Evolutionary conservation across 2,329 filamentous ascomycete species (phyloP).

Genomic region (Cladosporium sp.): DNA sequence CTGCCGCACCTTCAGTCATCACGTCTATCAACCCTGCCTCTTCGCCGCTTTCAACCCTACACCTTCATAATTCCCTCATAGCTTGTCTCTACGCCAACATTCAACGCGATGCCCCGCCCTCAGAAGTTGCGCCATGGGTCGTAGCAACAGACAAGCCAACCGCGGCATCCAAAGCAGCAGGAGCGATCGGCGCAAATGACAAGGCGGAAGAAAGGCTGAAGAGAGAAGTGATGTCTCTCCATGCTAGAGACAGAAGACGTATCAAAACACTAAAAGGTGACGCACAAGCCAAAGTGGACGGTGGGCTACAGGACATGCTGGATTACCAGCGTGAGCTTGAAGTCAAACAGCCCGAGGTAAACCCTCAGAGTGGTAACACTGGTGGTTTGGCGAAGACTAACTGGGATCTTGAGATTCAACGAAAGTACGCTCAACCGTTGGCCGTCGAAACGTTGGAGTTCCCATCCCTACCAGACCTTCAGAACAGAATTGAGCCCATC

Average conservation of each 20-base stretch:
- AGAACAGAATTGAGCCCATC: constrained; percentile 58
- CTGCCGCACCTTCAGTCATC: constrained; percentile 41
- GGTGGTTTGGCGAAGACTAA: constrained; percentile 36
- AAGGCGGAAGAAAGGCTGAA: constrained; percentile 59
- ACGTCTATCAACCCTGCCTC: constrained; percentile 18
- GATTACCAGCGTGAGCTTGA: constrained; percentile 27
- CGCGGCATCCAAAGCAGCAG: constrained; percentile 57
- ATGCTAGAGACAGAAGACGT: constrained; percentile 54
- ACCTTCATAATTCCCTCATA: constrained; percentile 59
- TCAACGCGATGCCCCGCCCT: constrained; percentile 54
- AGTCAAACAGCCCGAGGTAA: constrained; percentile 20
- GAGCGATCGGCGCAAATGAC: constrained; percentile 51
- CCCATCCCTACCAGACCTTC: constrained; percentile 53
- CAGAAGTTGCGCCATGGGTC: constrained; percentile 59
- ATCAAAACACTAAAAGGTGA: constrained; percentile 31
- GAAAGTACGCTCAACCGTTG: constrained; percentile 59
- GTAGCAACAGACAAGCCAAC: constrained; percentile 68
- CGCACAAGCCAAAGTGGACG: constrained; percentile 4
- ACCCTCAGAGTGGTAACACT: constrained; percentile 19
- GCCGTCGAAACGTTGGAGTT: constrained; percentile 60
- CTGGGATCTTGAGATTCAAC: constrained; percentile 61
- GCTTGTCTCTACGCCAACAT: constrained; percentile 56
- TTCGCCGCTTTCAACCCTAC: constrained; percentile 28
- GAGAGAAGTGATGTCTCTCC: constrained; percentile 59
- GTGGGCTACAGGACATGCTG: constrained; percentile 23